Base-by-base conservation (phyloP, 2,329 filamentous ascomycete genomes). In the Botrytis elliptica region DNA sequence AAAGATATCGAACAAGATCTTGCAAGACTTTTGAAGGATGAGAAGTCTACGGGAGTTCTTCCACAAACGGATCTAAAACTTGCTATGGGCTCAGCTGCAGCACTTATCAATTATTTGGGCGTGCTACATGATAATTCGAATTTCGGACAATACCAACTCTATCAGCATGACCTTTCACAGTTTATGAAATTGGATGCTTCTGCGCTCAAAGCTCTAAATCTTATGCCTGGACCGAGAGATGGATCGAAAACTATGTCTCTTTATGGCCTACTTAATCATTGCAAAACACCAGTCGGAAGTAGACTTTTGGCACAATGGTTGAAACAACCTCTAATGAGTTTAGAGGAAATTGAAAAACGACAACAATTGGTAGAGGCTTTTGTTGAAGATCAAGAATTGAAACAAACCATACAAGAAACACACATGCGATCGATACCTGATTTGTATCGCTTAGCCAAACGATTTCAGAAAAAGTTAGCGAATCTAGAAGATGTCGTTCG, bases 151-250 rank as follows among this genome's bases (percentile, higher is more conserved):
- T 99, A 97, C 81, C 93, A 95, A 82, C 88, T 99, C 25, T 99
- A 98, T 81, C 96, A 99, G 83, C 96, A 99, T 82, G 96, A 99
- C 81, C 85, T 99, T 63, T 92, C 95, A 2, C 95, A 99, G 79
- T 99, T 94, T 82, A 99, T 99, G 96, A 99, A 98, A 83, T 87
- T 99, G 7, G 96, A 99, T 83, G 94, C 97, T 0, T 94, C 96
- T 1, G 96, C 96, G 0, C 85, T 99, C 62, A 95, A 97, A 80
- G 96, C 96, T 0, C 87, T 99, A 71, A 99, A 99, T 79, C 88
- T 99, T 55, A 98, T 99, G 95, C 97, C 96, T 8, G 95, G 96
- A 8, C 93, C 93, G 0, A 90, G 94, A 77, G 96, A 99, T 80
- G 96, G 96, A 2, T 89, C 94, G n/a, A 98, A 98, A 85, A 97